Base-by-base conservation (phyloP, 371 early-diverging fungal species). In the Capniomyces stellatus region DNA sequence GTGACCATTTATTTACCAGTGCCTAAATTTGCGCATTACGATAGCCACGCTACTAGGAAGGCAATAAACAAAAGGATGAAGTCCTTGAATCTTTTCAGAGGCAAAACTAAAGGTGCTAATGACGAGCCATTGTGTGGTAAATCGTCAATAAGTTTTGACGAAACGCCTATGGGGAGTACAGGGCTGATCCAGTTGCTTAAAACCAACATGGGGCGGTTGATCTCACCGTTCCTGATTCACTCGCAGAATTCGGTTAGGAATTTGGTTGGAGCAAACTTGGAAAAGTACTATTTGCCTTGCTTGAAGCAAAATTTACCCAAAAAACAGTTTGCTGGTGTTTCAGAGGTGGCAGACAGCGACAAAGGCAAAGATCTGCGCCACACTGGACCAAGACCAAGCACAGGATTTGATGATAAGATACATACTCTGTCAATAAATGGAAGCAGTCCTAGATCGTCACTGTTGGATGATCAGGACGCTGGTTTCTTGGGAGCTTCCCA, bases 21-120 rank as follows among this genome's bases (percentile, higher is more conserved):
- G 29, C 67, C 67, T 21, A 55, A 55, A 18, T 66, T 67, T 57
- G 67, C 66, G n/a, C n/a, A n/a, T n/a, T n/a, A n/a, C n/a, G n/a
- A n/a, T n/a, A n/a, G n/a, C n/a, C n/a, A n/a, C n/a, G n/a, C n/a
- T n/a, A n/a, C n/a, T n/a, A n/a, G n/a, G n/a, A n/a, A n/a, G n/a
- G n/a, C n/a, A n/a, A n/a, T n/a, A n/a, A n/a, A n/a, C n/a, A n/a
- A n/a, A n/a, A n/a, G n/a, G n/a, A n/a, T n/a, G n/a, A n/a, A n/a
- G n/a, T n/a, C n/a, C n/a, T n/a, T n/a, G n/a, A n/a, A n/a, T n/a
- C n/a, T n/a, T n/a, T n/a, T n/a, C n/a, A n/a, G n/a, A n/a, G n/a
- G n/a, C n/a, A n/a, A n/a, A n/a, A n/a, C n/a, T n/a, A n/a, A n/a
- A n/a, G n/a, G n/a, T n/a, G n/a, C n/a, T n/a, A n/a, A n/a, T n/a